phyloP scores from a whole-genome alignment of 2,329 filamentous ascomycete species.

The Clonostachys chloroleuca region DNA sequence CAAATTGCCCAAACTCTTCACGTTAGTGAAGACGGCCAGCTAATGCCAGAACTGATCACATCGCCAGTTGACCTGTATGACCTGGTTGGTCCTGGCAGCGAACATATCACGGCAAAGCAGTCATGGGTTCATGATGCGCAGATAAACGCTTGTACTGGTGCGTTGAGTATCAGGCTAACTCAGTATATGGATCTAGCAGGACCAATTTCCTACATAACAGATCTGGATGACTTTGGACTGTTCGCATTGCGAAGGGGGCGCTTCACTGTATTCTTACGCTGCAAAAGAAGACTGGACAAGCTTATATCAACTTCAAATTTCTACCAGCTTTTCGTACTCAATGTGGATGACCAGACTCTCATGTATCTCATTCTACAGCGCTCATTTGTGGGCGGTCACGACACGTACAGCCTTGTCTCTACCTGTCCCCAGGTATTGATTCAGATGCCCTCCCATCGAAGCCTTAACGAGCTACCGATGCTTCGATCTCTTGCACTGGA shows the following conservation, averaged over 20 bases:
- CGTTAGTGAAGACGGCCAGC: not conserved
- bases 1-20: not conserved
- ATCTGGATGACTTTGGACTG: not conserved
- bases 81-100: not conserved
- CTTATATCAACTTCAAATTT: not conserved
- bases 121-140: not conserved
- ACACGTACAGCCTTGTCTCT: not conserved
- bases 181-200: not conserved
- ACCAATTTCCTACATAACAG: not conserved
- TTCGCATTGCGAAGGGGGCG: not conserved
- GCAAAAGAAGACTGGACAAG: no score
- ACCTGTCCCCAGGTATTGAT: not conserved
- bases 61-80: not conserved
- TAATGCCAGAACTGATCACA: not conserved
- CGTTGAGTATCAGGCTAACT: not conserved
- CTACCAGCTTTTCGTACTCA: not conserved
- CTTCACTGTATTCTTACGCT: not conserved
- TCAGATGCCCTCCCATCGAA: not conserved
- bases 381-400: not conserved
- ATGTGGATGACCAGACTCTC: not conserved
- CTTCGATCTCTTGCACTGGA: no score
- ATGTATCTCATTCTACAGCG: not conserved
- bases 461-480: no score
- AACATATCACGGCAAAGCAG: not conserved
- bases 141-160: not conserved